Base-by-base conservation (phyloP, 2,329 filamentous ascomycete genomes). In the Aspergillus jensenii region DNA sequence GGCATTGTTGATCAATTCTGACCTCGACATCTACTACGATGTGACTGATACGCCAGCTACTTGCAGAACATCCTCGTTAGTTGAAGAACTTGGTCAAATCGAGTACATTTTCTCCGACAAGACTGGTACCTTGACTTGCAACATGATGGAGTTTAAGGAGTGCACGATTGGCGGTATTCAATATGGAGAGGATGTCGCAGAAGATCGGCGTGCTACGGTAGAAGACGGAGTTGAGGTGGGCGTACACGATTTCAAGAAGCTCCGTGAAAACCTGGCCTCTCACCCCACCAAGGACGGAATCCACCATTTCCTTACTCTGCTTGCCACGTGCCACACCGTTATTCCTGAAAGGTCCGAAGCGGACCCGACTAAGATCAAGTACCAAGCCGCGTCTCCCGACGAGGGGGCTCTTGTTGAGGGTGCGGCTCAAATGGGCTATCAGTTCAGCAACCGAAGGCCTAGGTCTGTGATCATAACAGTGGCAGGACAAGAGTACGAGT, bases 41-140 rank as follows among this genome's bases (percentile, higher is more conserved):
- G 90, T 91, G 72, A 96, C 89, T 1, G 93, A 99, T 68, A 99
- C 93, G 0, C 92, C 95, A 12, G 93, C 95, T 5, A 96, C 95
- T 64, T 99, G 95, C 76, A 87, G 95, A 67, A 99, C 95, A 0
- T 98, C 93, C 2, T 97, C 93, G 65, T 81, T 99, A 71, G 95
- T 99, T 11, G 95, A 99, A 77, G 96, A 99, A 71, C 79, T 99
- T 45, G 95, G 95, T 55, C 96, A 98, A 84, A 96, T 99, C 45
- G 95, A 98, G 71, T 99, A 96, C 69, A 95, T 99, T 63, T 99
- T 99, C 74, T 97, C 92, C 0, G 93, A 98, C 80, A 98, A 98
- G 80, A 98, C 93, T 1, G 93, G 93, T 44, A 98, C 93, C 4
- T 80, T 98, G 68, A 98, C 93, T n/a, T 96, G 93, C 78, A 98